phyloP scores from a whole-genome alignment of 352 stramenopile genomes.

The Globisporangium abappressorium region DNA sequence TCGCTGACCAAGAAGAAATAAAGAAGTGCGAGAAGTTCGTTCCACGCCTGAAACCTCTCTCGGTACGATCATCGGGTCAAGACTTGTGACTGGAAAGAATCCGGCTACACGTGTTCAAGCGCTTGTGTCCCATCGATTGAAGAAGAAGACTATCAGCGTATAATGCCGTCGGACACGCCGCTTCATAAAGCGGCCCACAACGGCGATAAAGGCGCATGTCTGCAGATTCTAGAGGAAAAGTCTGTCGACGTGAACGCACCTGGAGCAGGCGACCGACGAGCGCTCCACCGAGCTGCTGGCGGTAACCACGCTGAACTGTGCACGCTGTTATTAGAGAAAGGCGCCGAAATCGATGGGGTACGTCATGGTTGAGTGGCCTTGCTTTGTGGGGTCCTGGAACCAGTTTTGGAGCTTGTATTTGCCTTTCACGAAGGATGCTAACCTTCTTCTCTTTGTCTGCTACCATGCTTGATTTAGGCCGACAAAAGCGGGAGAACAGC shows the following conservation, averaged over 20 bases:
- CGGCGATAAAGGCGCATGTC: constrained; percentile 83
- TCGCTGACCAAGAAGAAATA: neutral
- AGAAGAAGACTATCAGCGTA: constrained; percentile 2
- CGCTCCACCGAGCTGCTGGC: constrained; percentile 84
- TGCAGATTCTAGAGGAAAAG: constrained; percentile 87
- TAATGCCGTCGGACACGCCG: constrained; percentile 86
- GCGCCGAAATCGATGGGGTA: constrained; percentile 85
- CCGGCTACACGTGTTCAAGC: neutral
- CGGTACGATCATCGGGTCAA: neutral
- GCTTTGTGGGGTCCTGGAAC: neutral
- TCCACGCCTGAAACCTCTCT: neutral
- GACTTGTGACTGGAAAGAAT: neutral
- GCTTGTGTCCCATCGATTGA: neutral
- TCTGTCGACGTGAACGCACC: constrained; percentile 87
- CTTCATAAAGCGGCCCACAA: constrained; percentile 91
- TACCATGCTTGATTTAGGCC: constrained; percentile 35
- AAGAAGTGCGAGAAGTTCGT: neutral
- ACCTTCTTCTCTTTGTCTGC: neutral
- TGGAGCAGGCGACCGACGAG: constrained; percentile 81
- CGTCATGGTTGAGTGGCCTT: constrained; percentile 12
- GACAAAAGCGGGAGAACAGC: constrained; percentile 92
- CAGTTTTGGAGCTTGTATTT: neutral
- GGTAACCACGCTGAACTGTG: constrained; percentile 89
- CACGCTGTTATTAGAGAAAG: constrained; percentile 82
- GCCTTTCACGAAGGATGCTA: neutral